Percentiles rank a stretch among this genome's conserved stretches.
These are phyloP conservation scores for Beauveria medogensis DNA, from an alignment of 2,329 filamentous ascomycete genomes.

Conservation along the genomic window DNA sequence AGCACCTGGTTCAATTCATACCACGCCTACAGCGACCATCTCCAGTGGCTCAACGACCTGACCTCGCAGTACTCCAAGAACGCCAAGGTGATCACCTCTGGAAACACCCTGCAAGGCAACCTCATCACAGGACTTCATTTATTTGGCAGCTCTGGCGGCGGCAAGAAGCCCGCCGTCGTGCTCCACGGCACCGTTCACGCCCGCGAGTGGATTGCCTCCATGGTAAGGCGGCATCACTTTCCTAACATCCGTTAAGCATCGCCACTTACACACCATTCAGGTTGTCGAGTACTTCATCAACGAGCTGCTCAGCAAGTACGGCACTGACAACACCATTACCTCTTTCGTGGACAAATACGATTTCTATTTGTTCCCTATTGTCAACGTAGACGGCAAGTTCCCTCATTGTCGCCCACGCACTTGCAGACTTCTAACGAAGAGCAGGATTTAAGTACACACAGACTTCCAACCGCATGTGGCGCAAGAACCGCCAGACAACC, in stretches of 20 bases:
- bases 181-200: conserved; percentile 53
- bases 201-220: conserved; percentile 51
- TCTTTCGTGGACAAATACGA: conserved; percentile 53
- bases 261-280: conserved; percentile 14
- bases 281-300: conserved; percentile 45
- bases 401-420: neutral
- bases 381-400: conserved; percentile 50
- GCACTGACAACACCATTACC: conserved; percentile 27
- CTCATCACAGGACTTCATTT: conserved; percentile 55
- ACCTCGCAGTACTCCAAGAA: conserved; percentile 33
- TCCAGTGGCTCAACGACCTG: conserved; percentile 39
- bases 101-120: conserved; percentile 38
- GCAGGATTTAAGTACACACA: conserved; percentile 52
- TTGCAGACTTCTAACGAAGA: neutral
- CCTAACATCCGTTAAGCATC: neutral
- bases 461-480: conserved; percentile 50
- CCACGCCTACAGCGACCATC: conserved; percentile 43
- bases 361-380: conserved; percentile 56
- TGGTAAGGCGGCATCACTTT: conserved; percentile 25
- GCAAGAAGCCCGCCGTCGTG: conserved; percentile 41
- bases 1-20: conserved; percentile 45
- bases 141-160: conserved; percentile 37
- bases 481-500: conserved; percentile 47
- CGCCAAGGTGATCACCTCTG: conserved; percentile 40
- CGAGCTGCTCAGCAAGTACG: conserved; percentile 39